Conservation (phyloP, 1,284 basidiomycete species). For the Veloboletus limbatus region DNA sequence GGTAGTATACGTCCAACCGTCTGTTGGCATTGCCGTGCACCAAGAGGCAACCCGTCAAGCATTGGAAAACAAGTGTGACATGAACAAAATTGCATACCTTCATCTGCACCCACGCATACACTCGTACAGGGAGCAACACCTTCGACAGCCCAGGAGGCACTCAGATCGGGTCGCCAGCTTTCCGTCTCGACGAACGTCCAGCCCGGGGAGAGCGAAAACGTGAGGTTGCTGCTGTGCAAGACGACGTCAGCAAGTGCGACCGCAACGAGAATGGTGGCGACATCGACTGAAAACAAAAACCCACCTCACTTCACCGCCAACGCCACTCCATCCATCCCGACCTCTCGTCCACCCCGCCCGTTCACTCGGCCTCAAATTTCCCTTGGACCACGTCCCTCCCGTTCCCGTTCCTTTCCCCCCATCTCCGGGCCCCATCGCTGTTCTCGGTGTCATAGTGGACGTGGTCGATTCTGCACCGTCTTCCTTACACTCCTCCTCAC, state of each 20-base stretch:
- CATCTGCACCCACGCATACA: constrained; percentile 32
- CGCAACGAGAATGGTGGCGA: too few relatives aligned
- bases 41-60: too few relatives aligned
- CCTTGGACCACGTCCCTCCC: constrained; percentile 60
- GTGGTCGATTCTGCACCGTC: constrained; percentile 25
- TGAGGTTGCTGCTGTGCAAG: constrained; percentile 64
- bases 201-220: constrained; percentile 64
- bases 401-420: too few relatives aligned
- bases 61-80: too few relatives aligned
- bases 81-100: constrained; percentile 5
- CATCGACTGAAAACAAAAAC: too few relatives aligned
- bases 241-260: neutral
- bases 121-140: constrained; percentile 6
- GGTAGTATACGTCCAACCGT: constrained; percentile 77
- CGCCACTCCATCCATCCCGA: constrained; percentile 68
- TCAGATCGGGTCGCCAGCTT: constrained; percentile 67
- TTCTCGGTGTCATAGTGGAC: constrained; percentile 16
- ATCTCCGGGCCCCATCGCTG: too few relatives aligned
- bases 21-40: too few relatives aligned
- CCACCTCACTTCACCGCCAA: constrained; percentile 63
- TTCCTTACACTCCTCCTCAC: neutral
- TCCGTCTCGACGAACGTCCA: constrained; percentile 74
- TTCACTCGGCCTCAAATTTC: constrained; percentile 52
- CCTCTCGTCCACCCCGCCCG: constrained; percentile 67
- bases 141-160: constrained; percentile 48